Evolutionary conservation across 1,284 basidiomycete genomes (phyloP).

Genomic region (Cutaneotrichosporon mucoides): DNA sequence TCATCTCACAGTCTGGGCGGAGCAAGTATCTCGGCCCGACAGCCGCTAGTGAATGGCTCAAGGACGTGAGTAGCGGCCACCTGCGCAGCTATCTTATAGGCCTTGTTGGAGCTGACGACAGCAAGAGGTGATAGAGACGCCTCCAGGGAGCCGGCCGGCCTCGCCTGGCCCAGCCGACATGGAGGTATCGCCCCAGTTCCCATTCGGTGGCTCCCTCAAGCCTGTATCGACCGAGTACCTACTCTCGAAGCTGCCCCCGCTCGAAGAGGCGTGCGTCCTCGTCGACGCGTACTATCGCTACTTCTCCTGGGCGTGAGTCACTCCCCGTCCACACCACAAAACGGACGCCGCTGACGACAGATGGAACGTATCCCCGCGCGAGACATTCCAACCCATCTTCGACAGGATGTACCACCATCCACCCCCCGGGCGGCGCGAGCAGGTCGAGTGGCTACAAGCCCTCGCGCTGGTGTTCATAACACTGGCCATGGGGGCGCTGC

Average conservation of each 20-base stretch:
- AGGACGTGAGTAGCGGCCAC: constrained; percentile 21
- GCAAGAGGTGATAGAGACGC: constrained; percentile 22
- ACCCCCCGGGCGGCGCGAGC: background rate
- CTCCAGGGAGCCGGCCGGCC: background rate
- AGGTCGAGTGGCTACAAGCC: constrained; percentile 18
- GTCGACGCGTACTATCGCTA: constrained; percentile 31
- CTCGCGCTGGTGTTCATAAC: constrained; percentile 32
- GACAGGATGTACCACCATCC: constrained; percentile 15
- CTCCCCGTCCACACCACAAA: background rate
- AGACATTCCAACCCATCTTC: constrained; percentile 23
- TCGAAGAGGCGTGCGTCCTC: constrained; percentile 25
- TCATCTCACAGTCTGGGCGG: constrained; percentile 24
- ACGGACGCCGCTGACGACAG: constrained; percentile 9
- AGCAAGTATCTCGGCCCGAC: constrained; percentile 32
- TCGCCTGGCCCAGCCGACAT: background rate
- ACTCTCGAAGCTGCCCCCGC: constrained; percentile 22
- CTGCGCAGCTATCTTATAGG: background rate
- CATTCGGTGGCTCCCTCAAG: constrained; percentile 12
- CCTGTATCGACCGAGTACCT: constrained; percentile 7
- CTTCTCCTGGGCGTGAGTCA: constrained; percentile 30
- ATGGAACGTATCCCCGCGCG: constrained; percentile 23
- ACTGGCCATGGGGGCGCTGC: constrained; percentile 33
- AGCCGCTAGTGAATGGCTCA: constrained; percentile 35
- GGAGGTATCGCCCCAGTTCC: background rate
- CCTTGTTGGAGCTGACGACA: background rate